Conservation (phyloP, 108 stramenopile species). For the Discostella stelligeroides region DNA sequence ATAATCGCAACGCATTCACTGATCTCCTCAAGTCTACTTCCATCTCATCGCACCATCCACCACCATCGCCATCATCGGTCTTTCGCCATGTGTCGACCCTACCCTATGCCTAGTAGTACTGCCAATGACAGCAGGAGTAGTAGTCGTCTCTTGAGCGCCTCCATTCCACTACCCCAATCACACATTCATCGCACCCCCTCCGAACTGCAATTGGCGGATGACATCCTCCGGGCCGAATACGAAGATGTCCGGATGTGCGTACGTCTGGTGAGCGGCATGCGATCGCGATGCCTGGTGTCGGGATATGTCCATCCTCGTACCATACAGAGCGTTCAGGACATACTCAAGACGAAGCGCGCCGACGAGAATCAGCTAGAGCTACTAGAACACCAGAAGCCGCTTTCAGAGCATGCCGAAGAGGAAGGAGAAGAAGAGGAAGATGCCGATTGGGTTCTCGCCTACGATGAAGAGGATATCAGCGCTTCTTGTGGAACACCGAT, state of each 20-base stretch:
- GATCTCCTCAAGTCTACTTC: too few relatives aligned
- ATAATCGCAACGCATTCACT: too few relatives aligned
- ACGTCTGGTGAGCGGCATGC: constrained; percentile 41
- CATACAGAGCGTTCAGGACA: constrained; percentile 17
- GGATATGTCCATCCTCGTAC: constrained; percentile 24
- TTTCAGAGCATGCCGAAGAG: neutral
- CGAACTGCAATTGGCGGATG: constrained; percentile 46
- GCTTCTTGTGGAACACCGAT: neutral
- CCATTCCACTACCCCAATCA: constrained; percentile 37
- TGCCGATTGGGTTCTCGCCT: neutral
- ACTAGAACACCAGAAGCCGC: neutral
- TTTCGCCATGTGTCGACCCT: too few relatives aligned
- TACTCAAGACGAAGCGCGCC: constrained; percentile 27
- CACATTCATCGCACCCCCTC: constrained; percentile 47
- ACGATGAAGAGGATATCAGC: neutral
- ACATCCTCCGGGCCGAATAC: constrained; percentile 34
- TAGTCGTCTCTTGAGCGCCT: neutral
- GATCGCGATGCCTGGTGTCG: constrained; percentile 7
- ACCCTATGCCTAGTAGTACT: too few relatives aligned
- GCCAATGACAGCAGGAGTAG: constrained; percentile 1
- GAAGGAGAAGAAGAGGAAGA: neutral
- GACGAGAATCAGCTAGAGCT: constrained; percentile 19
- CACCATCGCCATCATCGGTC: too few relatives aligned
- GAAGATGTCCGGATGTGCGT: constrained; percentile 44
- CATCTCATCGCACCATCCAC: too few relatives aligned